phyloP scores from a whole-genome alignment of 352 stramenopile species.

The Globisporangium camurandrum region DNA sequence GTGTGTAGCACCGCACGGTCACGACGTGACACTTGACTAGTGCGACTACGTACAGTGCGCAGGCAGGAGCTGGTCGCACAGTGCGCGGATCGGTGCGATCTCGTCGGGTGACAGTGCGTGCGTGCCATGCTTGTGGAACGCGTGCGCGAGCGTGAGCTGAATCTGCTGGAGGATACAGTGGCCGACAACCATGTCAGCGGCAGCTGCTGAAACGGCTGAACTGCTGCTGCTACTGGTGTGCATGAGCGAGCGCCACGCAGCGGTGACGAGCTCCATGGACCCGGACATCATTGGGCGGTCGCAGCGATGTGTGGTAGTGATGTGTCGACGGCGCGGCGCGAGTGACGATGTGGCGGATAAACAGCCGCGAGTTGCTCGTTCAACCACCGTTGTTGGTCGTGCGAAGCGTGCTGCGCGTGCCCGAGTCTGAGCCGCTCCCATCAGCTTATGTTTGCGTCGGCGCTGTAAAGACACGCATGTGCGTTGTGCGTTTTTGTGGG shows the following conservation, averaged over 20 bases:
- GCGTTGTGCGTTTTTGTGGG: no score
- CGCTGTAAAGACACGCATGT: no score
- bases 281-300: neutral
- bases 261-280: conserved; percentile 38
- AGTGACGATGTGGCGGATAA: no score
- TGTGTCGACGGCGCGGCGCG: no score
- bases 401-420: no score
- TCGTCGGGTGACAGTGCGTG: conserved; percentile 44
- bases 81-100: conserved; percentile 51
- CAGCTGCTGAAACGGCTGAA: neutral
- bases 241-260: conserved; percentile 35
- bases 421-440: no score
- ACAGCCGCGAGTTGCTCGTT: no score
- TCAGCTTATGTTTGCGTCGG: no score
- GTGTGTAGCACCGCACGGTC: no score
- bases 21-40: no score
- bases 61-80: conserved; percentile 63
- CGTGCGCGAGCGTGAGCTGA: conserved; percentile 31
- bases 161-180: conserved; percentile 41
- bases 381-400: no score
- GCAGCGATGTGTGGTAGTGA: no score
- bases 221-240: neutral
- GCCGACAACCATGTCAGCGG: conserved; percentile 20
- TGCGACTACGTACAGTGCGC: conserved; percentile 43
- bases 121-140: conserved; percentile 25